phyloP scores from a whole-genome alignment of 192 early-diverging fungal species.

The Entomortierella beljakovae region DNA sequence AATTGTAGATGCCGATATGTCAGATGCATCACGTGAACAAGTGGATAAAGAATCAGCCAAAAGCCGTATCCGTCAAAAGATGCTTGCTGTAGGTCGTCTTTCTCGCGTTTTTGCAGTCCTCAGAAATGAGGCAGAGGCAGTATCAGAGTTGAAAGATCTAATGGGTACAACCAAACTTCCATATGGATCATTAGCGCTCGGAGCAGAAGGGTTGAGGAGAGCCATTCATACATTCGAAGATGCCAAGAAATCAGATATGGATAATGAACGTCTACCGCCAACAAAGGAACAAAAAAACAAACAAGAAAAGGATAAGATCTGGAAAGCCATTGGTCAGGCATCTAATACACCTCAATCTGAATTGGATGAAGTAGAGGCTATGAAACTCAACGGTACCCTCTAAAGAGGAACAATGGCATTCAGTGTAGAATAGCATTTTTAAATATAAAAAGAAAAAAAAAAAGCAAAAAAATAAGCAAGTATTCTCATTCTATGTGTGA shows the following conservation, averaged over 20 bases:
- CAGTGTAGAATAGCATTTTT: too few relatives aligned
- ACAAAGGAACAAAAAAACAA: constrained; percentile 63
- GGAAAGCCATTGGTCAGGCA: constrained; percentile 42
- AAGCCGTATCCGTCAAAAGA: constrained; percentile 68
- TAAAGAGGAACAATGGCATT: not conserved
- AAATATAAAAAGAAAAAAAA: too few relatives aligned
- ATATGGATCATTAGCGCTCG: constrained; percentile 86
- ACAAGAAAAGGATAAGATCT: constrained; percentile 48
- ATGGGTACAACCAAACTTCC: constrained; percentile 89
- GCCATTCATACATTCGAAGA: constrained; percentile 94
- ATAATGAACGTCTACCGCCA: constrained; percentile 95
- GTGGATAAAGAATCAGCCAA: constrained; percentile 24
- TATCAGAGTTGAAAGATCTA: constrained; percentile 93
- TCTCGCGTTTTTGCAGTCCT: constrained; percentile 91
- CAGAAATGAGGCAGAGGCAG: constrained; percentile 90
- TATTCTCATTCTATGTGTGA: too few relatives aligned
- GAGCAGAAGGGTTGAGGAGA: constrained; percentile 93
- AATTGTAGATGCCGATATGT: constrained; percentile 25
- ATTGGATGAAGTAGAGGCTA: constrained; percentile 44
- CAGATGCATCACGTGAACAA: constrained; percentile 9
- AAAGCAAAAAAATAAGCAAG: too few relatives aligned
- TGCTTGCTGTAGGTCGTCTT: constrained; percentile 93
- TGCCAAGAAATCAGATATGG: constrained; percentile 88
- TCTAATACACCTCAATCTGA: constrained; percentile 46
- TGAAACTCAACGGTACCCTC: constrained; percentile 39